Base-by-base conservation (phyloP, 441 rosid species). In the Syzygium syzygioides region DNA sequence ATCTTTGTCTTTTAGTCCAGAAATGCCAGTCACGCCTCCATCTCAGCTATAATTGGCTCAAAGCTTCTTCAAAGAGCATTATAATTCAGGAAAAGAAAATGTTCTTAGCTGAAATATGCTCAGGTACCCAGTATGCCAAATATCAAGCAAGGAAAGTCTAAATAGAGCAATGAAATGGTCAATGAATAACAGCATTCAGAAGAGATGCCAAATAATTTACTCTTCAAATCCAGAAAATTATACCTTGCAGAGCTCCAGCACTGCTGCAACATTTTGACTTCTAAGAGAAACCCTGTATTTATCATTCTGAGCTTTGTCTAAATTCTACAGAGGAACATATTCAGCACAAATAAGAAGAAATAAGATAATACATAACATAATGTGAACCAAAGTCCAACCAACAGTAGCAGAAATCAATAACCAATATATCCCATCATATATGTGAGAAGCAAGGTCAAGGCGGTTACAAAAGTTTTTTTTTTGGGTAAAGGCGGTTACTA, bases 161-260 rank as follows among this genome's bases (percentile, higher is more conserved):
- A 71, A 71, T 37, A 41, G 14, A 71, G 50, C 52, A 76, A 76
- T 84, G 86, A 84, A 84, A 54, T 84, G 25, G 41, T 85, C 86
- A 85, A 32, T 85, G 55, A 85, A 85, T n/a, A n/a, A n/a, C 59
- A n/a, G 34, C 86, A 53, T 55, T 50, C 15, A 30, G 26, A 85
- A 85, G 45, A 56, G 86, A 57, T 85, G 48, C 41, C 30, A 32
- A 57, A 34, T 54, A 54, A 85, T 32, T 56, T 52, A 37, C 62
- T 52, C 48, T 85, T 86, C 55, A 64, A 87, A 79, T 76, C 48
- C 54, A 86, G 68, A 87, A 89, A 71, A 85, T 76, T 86, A 91
- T 93, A 98, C 99, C 97, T 94, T 94, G 93, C 99, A 98, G 91
- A 95, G 91, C 91, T 98, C 99, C 91, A 97, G 91, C 86, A 97